Conservation (phyloP, 2,329 filamentous ascomycete genomes). For the Scytalidium lignicola region DNA sequence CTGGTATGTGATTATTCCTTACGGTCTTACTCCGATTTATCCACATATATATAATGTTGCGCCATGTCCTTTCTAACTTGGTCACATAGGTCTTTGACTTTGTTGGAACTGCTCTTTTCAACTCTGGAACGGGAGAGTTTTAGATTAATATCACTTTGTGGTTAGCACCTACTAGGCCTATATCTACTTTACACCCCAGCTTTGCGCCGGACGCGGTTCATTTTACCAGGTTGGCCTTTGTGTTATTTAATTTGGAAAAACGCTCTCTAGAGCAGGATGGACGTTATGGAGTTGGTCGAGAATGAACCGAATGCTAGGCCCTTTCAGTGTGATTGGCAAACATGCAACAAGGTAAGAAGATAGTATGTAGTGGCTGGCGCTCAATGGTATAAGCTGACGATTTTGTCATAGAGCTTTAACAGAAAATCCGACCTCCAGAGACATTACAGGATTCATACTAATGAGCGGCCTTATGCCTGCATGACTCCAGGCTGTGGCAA, state of each 20-base stretch:
- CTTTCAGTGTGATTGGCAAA: constrained; percentile 59
- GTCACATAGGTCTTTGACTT: too few species aligned
- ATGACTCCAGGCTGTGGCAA: constrained; percentile 57
- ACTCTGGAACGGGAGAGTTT: too few species aligned
- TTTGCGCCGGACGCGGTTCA: background rate
- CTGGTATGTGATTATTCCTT: too few species aligned
- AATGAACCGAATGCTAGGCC: constrained; percentile 58
- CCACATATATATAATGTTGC: too few species aligned
- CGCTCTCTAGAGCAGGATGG: constrained; percentile 38
- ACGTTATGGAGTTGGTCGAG: constrained; percentile 60
- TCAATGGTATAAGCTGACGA: constrained; percentile 6
- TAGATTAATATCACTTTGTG: too few species aligned
- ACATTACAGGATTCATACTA: constrained; percentile 68
- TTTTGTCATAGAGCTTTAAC: constrained; percentile 56
- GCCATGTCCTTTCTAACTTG: too few species aligned
- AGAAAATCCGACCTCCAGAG: constrained; percentile 66
- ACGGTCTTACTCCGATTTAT: too few species aligned
- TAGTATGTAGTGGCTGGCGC: background rate
- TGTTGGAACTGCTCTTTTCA: too few species aligned
- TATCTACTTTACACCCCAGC: background rate
- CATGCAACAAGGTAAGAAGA: constrained; percentile 52
- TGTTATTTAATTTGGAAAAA: background rate
- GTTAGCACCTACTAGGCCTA: too few species aligned
- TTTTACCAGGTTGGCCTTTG: background rate
- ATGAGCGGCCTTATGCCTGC: constrained; percentile 63